phyloP scores from a whole-genome alignment of 2,329 filamentous ascomycete genomes.

The Venturiaceae sp. region DNA sequence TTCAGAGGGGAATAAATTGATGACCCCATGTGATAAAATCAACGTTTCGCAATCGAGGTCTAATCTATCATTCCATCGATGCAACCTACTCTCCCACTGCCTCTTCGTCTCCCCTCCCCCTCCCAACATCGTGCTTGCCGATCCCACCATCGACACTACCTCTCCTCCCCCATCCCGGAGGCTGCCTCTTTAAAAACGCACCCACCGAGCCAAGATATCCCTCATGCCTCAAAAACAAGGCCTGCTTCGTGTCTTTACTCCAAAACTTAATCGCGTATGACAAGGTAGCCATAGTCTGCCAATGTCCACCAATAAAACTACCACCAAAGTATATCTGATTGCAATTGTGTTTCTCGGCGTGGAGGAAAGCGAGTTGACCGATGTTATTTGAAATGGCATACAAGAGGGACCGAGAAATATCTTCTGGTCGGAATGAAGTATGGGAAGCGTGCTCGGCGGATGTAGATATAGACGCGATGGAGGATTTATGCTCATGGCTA shows the following conservation, averaged over 20 bases:
- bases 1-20: no score
- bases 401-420: slow-evolving; percentile 82
- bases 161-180: slow-evolving; percentile 80
- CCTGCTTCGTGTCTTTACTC: slow-evolving; percentile 88
- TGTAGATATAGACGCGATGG: neutral
- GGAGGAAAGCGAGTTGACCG: slow-evolving; percentile 94
- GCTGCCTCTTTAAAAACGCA: slow-evolving; percentile 86
- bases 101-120: neutral
- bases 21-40: no score
- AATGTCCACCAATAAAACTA: slow-evolving; percentile 90
- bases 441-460: slow-evolving; percentile 23
- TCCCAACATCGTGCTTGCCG: neutral
- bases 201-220: slow-evolving; percentile 91
- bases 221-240: slow-evolving; percentile 91
- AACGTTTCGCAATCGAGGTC: no score
- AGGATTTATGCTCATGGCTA: slow-evolving; percentile 12
- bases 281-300: slow-evolving; percentile 95
- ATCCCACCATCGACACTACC: slow-evolving; percentile 54
- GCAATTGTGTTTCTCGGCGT: slow-evolving; percentile 86
- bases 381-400: slow-evolving; percentile 89
- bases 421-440: slow-evolving; percentile 60
- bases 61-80: no score
- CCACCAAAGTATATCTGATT: slow-evolving; percentile 96
- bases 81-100: neutral
- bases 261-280: slow-evolving; percentile 97